Evolutionary conservation across 805 yeast genomes (phyloP), one percentile per base, ranked within the genome.

Genomic region (Cyberlindnera mycetangii): DNA sequence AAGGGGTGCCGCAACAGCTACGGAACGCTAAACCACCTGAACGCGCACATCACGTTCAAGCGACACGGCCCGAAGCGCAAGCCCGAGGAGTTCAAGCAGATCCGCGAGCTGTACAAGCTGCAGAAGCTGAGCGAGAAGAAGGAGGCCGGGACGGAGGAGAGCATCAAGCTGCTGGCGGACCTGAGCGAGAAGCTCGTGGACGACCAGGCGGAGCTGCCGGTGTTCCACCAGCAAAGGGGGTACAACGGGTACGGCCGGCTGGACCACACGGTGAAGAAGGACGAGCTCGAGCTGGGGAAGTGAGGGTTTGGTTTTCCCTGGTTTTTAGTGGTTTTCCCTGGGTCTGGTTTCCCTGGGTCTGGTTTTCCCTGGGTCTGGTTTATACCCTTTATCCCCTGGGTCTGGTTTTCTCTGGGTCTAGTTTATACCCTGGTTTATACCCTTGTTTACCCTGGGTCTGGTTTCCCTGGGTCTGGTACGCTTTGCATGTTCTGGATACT

Each of bases 21-120:
- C 53, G 84, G 84, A 12, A 79, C 84, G 5, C 65, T 78, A 32
- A 78, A 79, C 55, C 84, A 78, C 56, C 61, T 78, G 28, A 78
- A 78, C 52, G 78, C 81, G 12, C 84, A 78, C 54, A 74, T 78
- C 30, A 54, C 67, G 1, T 66, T 74, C 50, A 81, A 79, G 47
- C 67, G 65, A 14, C 84, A 78, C 56, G 84, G 84, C 9, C 60
- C 65, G 16, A 78, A 76, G 56, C 65, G 83, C 28, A 61, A 64
- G 30, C 81, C 83, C 1, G 73, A 73, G 32, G 83, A 79, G 56
- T 78, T 79, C 56, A 68, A 69, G 52, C 74, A 72, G 47, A 64
- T 77, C 27, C 65, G 83, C 40, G 72, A 65, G 42, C 60, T 74
- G 53, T 70, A 70, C 51, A 67, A 66, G 44, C 52, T 67, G 16